Conservation (phyloP, 2,329 filamentous ascomycete species). For the Hypoxylon sp. region DNA sequence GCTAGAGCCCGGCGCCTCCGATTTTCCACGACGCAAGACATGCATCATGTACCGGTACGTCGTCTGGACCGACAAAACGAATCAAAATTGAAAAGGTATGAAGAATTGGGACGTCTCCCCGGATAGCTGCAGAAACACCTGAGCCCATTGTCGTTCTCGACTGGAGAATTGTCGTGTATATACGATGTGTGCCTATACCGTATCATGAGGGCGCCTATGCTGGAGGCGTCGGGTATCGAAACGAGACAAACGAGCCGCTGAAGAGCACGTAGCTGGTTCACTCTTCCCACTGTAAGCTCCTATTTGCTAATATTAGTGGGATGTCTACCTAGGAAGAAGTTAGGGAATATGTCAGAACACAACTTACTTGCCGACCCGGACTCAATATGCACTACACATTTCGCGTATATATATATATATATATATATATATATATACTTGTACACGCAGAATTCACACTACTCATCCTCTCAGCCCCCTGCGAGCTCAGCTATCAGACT, state of each 20-base stretch:
- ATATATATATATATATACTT: too few species aligned
- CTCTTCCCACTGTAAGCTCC: conserved; percentile 1
- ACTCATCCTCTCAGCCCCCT: neutral
- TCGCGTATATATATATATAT: too few species aligned
- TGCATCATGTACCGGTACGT: conserved; percentile 12
- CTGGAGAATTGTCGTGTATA: neutral
- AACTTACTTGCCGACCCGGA: conserved; percentile 14
- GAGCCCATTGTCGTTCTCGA: conserved; percentile 2
- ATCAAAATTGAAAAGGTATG: conserved; percentile 7
- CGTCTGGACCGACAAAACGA: conserved; percentile 5
- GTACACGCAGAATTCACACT: neutral
- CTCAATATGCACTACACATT: conserved; percentile 6
- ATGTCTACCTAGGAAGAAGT: too few species aligned
- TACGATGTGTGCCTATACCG: conserved; percentile 7
- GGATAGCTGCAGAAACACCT: conserved; percentile 24
- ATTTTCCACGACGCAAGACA: conserved; percentile 8
- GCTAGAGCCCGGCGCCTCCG: neutral
- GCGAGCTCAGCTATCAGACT: conserved; percentile 11
- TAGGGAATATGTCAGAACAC: conserved; percentile 20
- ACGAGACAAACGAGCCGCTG: neutral
- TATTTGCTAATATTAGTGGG: conserved; percentile 30
- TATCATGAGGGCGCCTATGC: conserved; percentile 1
- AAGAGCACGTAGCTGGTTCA: conserved; percentile 8
- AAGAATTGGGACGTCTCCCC: conserved; percentile 2
- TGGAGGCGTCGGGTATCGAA: conserved; percentile 12